Evolutionary conservation across 768 basidiomycete species (phyloP), one percentile per base, ranked within the genome.

Genomic region (Lactarius evosmus): DNA sequence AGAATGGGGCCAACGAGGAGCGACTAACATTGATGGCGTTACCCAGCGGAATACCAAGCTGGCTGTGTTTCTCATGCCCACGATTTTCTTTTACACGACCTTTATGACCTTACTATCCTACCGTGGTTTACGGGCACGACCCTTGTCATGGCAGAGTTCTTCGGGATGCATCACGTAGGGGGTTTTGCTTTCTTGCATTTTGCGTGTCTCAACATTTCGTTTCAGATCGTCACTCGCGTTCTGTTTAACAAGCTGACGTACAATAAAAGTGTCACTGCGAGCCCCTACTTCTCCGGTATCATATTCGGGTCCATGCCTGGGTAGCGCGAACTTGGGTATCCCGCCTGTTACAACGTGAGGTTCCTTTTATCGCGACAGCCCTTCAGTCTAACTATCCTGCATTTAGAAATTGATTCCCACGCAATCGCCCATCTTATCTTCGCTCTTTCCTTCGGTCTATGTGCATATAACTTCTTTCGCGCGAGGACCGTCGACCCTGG

Each of bases 101-200:
- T 95, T 96, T 72, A 86, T 82, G 73, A 94, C 11, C 77, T 96
- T 63, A 84, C 85, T 50, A 82, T 89, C 60, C 78, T 95, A 9
- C 93, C 95, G 44, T 94, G 92, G 87, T 98, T 95, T 74, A 89
- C 89, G 2, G 92, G 89, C 17, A 74, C 94, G 27, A 79, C 94
- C 34, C 82, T 98, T 53, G 89, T 91, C 0, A 78, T 88, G n/a
- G n/a, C n/a, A n/a, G n/a, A n/a, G n/a, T n/a, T n/a, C n/a, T n/a
- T n/a, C n/a, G n/a, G n/a, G n/a, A n/a, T n/a, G n/a, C n/a, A n/a
- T n/a, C n/a, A n/a, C n/a, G n/a, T n/a, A n/a, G n/a, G n/a, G n/a
- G n/a, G n/a, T n/a, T n/a, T n/a, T n/a, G n/a, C n/a, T n/a, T n/a
- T n/a, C n/a, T n/a, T n/a, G n/a, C n/a, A n/a, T n/a, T n/a, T n/a